Percentiles rank a stretch among this genome's conserved stretches.
phyloP scores from a whole-genome alignment of 2,329 filamentous ascomycete genomes.

The Capronia americana region DNA sequence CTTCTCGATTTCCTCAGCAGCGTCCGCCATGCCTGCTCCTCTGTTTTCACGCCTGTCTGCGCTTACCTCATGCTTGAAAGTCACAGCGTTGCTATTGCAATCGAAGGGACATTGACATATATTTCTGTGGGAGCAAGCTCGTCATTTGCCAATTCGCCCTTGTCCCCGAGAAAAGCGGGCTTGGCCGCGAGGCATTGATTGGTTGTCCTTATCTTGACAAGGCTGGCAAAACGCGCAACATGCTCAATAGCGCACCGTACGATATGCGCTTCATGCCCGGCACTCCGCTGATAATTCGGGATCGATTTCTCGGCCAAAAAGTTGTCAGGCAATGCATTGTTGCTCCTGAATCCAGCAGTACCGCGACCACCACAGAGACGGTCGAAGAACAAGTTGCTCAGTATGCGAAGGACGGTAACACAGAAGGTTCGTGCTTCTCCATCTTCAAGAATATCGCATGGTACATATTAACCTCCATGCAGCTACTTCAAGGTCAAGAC shows the following conservation, averaged over 20 bases:
- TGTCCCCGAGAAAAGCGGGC: constrained; percentile 10
- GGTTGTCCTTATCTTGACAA: neutral
- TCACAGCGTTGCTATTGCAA: neutral
- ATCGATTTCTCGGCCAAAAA: constrained; percentile 11
- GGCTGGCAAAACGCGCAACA: neutral
- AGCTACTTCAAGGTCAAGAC: constrained; percentile 49
- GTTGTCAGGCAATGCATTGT: constrained; percentile 9
- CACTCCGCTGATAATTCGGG: neutral
- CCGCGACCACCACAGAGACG: neutral
- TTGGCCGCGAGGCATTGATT: constrained; percentile 9
- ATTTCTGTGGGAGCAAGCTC: neutral
- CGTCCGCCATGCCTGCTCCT: constrained; percentile 29
- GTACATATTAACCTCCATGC: constrained; percentile 17
- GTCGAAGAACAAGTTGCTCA: constrained; percentile 8
- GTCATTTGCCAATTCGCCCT: constrained; percentile 13
- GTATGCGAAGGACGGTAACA: constrained; percentile 32
- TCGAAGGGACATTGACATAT: neutral
- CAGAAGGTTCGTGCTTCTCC: constrained; percentile 22
- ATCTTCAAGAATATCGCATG: neutral
- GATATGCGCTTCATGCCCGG: neutral
- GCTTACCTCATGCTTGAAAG: constrained; percentile 16
- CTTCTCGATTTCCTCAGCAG: constrained; percentile 26
- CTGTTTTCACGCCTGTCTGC: neutral
- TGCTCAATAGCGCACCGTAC: neutral
- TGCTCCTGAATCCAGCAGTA: constrained; percentile 2